Conservation (phyloP, 768 basidiomycete species). For the Macrolepiota albuminosa region DNA sequence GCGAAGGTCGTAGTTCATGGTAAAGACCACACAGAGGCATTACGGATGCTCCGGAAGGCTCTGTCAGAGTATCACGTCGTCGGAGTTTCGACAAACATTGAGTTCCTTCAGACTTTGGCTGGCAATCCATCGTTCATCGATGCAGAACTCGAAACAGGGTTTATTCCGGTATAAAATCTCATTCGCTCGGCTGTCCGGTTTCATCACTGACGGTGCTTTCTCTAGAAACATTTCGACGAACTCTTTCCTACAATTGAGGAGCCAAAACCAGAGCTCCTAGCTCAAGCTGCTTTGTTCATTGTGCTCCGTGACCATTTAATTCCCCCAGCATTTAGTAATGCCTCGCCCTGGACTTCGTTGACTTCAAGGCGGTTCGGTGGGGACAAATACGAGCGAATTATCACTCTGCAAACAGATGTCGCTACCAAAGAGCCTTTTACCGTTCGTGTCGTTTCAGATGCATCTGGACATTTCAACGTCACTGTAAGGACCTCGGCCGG, state of each 20-base stretch:
- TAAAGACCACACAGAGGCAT: slow-evolving; percentile 75
- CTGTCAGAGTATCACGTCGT: slow-evolving; percentile 88
- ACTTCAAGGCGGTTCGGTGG: slow-evolving; percentile 77
- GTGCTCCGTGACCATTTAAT: slow-evolving; percentile 55
- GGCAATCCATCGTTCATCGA: slow-evolving; percentile 72
- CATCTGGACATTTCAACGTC: slow-evolving; percentile 48
- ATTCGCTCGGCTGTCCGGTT: not conserved
- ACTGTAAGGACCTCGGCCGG: slow-evolving; percentile 33
- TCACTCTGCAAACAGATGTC: slow-evolving; percentile 60
- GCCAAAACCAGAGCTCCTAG: slow-evolving; percentile 61
- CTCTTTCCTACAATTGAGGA: slow-evolving; percentile 67
- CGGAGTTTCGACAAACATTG: slow-evolving; percentile 87
- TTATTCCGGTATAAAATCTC: slow-evolving; percentile 59
- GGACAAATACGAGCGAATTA: slow-evolving; percentile 55
- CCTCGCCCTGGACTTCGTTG: slow-evolving; percentile 68
- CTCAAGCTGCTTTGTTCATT: slow-evolving; percentile 77
- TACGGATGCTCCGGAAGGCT: slow-evolving; percentile 75
- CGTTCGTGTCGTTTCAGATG: slow-evolving; percentile 33
- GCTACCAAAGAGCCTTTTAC: slow-evolving; percentile 33
- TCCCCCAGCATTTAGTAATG: slow-evolving; percentile 16
- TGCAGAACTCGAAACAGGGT: slow-evolving; percentile 87
- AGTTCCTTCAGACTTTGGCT: slow-evolving; percentile 77
- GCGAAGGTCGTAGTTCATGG: slow-evolving; percentile 90
- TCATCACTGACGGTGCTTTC: not conserved
- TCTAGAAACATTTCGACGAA: slow-evolving; percentile 75